Percentiles rank a stretch among this genome's conserved stretches.
phyloP scores from a whole-genome alignment of 225 moss, liverwort and hornwort species.

The Marchantia paleacea region DNA sequence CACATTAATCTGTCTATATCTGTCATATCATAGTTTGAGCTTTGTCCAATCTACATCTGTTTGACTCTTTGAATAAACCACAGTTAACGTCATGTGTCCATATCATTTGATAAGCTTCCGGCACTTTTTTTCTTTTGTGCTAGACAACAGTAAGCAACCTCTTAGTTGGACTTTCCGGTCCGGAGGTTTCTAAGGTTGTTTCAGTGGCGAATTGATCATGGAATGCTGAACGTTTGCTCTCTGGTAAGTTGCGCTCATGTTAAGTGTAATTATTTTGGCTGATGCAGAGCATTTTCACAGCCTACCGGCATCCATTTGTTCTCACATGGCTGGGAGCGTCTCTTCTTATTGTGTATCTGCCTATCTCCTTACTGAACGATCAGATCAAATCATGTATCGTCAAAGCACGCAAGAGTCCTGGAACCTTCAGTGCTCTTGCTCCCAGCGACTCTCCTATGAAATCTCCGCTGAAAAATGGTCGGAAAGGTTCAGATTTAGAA shows the following conservation, averaged over 20 bases:
- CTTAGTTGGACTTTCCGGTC: no score
- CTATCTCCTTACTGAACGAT: conserved; percentile 66
- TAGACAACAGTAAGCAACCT: no score
- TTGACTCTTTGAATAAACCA: no score
- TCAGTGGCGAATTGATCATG: no score
- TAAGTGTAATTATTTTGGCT: neutral
- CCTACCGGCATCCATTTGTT: conserved; percentile 88
- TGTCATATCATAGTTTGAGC: no score
- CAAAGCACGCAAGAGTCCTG: conserved; percentile 28
- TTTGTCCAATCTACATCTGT: no score
- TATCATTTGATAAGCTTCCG: no score
- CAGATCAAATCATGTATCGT: conserved; percentile 48
- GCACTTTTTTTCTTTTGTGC: no score
- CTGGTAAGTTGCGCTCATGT: neutral
- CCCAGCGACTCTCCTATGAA: conserved; percentile 34
- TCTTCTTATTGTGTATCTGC: conserved; percentile 74
- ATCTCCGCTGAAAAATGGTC: conserved; percentile 37
- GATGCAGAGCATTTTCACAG: conserved; percentile 84
- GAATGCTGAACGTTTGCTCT: neutral
- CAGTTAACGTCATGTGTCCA: no score
- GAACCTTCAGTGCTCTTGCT: conserved; percentile 37
- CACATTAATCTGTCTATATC: no score
- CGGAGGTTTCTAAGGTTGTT: no score
- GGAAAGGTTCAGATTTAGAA: conserved; percentile 38
- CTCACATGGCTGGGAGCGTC: conserved; percentile 97